Conservation (phyloP, 495 filamentous ascomycete species). For the Amphirosellinia nigrospora region DNA sequence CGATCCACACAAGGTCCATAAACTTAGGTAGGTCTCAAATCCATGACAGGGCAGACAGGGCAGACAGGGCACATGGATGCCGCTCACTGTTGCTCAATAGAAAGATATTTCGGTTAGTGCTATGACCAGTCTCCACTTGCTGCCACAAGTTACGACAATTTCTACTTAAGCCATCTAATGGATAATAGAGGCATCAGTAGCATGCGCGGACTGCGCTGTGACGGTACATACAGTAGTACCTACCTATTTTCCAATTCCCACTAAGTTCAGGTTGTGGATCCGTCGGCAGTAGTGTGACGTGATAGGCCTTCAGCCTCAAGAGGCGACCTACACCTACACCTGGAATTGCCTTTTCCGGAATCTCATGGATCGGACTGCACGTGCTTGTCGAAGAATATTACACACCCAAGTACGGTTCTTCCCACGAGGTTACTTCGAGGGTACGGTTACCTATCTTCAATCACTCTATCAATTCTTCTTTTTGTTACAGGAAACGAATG, state of each 20-base stretch:
- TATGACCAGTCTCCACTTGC: neutral
- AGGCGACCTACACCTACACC: neutral
- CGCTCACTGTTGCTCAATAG: neutral
- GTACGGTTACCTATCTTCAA: conserved; percentile 3
- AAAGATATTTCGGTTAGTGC: neutral
- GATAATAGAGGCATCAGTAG: neutral
- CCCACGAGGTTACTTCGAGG: conserved; percentile 10
- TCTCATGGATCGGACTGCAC: neutral
- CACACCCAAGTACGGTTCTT: conserved; percentile 4
- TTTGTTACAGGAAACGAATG: neutral
- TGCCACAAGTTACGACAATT: neutral
- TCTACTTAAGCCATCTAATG: neutral
- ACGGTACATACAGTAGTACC: too few species aligned
- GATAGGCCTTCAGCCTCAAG: conserved; percentile 21
- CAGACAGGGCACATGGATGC: too few species aligned
- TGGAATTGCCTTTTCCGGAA: neutral
- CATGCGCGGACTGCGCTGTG: neutral
- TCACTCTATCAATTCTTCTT: neutral
- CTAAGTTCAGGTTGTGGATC: conserved; percentile 8
- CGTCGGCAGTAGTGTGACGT: conserved; percentile 15
- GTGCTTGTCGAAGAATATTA: neutral
- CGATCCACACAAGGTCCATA: conserved; percentile 19
- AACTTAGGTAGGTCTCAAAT: too few species aligned
- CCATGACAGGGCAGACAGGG: neutral
- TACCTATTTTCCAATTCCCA: too few species aligned